These are phyloP conservation scores for Saccharomycopsis fermentans DNA, from an alignment of 805 yeast species.

Conservation along the genomic window DNA sequence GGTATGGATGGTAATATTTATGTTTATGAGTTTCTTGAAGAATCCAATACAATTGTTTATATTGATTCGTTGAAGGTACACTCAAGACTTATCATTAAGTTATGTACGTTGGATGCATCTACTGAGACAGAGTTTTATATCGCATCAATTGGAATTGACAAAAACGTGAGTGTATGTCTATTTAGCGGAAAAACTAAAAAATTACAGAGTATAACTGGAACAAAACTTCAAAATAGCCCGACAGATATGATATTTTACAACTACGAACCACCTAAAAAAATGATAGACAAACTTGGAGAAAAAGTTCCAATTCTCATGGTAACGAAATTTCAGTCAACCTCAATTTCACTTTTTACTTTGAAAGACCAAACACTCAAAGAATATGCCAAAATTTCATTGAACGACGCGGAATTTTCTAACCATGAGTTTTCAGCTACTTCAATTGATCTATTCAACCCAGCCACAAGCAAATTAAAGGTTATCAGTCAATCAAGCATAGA, in stretches of 20 bases:
- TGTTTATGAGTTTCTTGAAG: constrained; percentile 19
- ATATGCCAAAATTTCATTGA: constrained; percentile 43
- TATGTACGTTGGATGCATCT: constrained; percentile 22
- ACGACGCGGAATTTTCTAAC: constrained; percentile 63
- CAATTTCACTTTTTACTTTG: constrained; percentile 35
- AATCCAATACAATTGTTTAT: neutral
- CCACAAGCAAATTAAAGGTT: neutral
- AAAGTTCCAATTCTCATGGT: constrained; percentile 36
- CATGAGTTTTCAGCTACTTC: constrained; percentile 52
- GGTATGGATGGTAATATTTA: constrained; percentile 45
- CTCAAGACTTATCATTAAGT: constrained; percentile 28
- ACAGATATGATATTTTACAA: constrained; percentile 36
- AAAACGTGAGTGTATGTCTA: constrained; percentile 16
- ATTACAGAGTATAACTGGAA: constrained; percentile 20
- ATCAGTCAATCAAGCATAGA: constrained; percentile 1
- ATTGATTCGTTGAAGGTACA: constrained; percentile 27
- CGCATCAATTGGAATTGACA: constrained; percentile 54
- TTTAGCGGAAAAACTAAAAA: neutral
- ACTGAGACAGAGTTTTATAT: constrained; percentile 25
- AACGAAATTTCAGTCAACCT: constrained; percentile 51
- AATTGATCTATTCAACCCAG: constrained; percentile 25
- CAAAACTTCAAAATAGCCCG: constrained; percentile 40
- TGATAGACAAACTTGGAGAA: constrained; percentile 15
- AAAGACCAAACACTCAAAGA: constrained; percentile 24
- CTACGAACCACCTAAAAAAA: constrained; percentile 7